Evolutionary conservation across 805 yeast genomes (phyloP), one percentile per base, ranked within the genome.

Genomic region (Zygoascus ofunaensis): DNA sequence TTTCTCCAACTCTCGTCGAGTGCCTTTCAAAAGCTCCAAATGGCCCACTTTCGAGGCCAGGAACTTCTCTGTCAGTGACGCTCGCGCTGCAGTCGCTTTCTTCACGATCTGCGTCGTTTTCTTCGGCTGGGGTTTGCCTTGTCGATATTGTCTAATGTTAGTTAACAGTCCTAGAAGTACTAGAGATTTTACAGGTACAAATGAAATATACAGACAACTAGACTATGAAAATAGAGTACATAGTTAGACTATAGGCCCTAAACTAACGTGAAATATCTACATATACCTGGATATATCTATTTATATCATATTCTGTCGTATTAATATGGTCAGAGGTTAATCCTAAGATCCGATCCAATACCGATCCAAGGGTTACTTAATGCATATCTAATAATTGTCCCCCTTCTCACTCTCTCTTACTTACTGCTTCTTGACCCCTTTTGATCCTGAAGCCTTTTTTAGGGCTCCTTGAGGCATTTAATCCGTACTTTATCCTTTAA

Each of bases 41-140:
- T 90, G 97, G 21, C 98, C 98, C 5, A 90, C 97, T 61, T 90
- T 75, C 45, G 94, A 73, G 1, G 97, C 80, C 53, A 90, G 77
- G 46, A 87, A 71, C 65, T 78, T 87, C 65, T 90, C 98, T 2
- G 97, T 90, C 35, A 76, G 70, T 3, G 76, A 58, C 40, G 65
- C 70, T 60, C 69, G 76, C 53, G 70, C 75, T 2, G 76, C 72
- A 34, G 70, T 62, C 57, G 77, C 83, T 34, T 72, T 69, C 60
- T 79, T 81, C 41, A 72, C 68, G 46, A 82, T 65, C 53, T 77
- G 95, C 14, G 94, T 92, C 21, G 84, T 83, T 51, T 74, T 74
- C 49, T 74, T 77, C 30, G 62, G 59, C 34, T 51, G 46, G 37
- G 15, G 14, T 14, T 5, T 22, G 17, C 7, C 19, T 26, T 15